Conservation (phyloP, 768 basidiomycete species). For the Naganishia vaughanmartiniae region DNA sequence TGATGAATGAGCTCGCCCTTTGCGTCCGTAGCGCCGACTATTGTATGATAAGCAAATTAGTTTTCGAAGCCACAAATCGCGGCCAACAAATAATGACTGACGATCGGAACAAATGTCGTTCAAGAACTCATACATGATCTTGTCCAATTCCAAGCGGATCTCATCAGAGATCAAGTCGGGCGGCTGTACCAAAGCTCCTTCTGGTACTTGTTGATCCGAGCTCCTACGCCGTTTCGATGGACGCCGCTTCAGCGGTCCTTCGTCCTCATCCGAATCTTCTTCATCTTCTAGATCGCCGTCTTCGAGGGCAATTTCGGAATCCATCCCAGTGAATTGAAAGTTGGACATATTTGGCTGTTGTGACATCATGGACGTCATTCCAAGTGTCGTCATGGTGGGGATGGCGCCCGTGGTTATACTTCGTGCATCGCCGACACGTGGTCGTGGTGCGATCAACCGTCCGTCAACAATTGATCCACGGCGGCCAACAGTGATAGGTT, state of each 20-base stretch:
- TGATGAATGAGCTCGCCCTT: constrained; percentile 98
- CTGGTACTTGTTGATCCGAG: constrained; percentile 34
- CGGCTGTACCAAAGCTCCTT: constrained; percentile 32
- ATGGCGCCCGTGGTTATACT: constrained; percentile 29
- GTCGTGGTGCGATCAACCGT: constrained; percentile 24
- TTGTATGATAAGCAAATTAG: constrained; percentile 24
- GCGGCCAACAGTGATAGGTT: constrained; percentile 17
- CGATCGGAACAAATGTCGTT: constrained; percentile 84
- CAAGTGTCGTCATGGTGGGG: constrained; percentile 35
- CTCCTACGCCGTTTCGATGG: constrained; percentile 41
- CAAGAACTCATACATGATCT: constrained; percentile 85
- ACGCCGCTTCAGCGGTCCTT: constrained; percentile 30
- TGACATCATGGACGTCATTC: not conserved
- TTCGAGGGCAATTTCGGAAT: constrained; percentile 36
- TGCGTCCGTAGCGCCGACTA: constrained; percentile 86
- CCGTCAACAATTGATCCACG: constrained; percentile 32
- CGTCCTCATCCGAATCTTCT: constrained; percentile 41
- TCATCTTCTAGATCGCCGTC: constrained; percentile 43
- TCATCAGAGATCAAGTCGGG: constrained; percentile 56
- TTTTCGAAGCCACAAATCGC: not conserved
- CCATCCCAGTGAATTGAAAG: constrained; percentile 37
- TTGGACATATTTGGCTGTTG: constrained; percentile 31
- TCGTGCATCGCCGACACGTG: constrained; percentile 6
- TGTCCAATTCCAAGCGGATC: constrained; percentile 76
- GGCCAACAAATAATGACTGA: constrained; percentile 54